Conservation (phyloP, 140 eudicot species). For the Artemisia princeps region DNA sequence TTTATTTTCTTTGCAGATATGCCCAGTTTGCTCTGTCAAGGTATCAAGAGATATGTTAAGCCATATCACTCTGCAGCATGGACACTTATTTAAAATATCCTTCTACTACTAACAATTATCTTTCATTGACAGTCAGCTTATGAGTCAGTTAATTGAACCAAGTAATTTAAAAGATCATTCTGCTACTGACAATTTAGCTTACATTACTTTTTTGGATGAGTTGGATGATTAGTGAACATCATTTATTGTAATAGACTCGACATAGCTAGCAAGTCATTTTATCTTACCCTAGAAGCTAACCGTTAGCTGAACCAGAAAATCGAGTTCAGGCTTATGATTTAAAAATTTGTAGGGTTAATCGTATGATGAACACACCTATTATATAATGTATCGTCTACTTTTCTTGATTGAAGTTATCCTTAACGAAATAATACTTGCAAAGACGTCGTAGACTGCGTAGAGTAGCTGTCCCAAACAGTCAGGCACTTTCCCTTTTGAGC, state of each 20-base stretch:
- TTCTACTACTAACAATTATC: conserved; percentile 21
- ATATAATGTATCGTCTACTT: not conserved
- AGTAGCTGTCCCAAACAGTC: conserved; percentile 69
- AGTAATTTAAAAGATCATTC: not conserved
- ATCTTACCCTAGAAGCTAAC: not conserved
- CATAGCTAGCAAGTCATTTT: not conserved
- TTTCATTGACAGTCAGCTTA: not conserved
- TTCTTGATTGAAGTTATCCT: conserved; percentile 23
- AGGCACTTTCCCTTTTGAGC: conserved; percentile 73
- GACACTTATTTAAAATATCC: conserved; percentile 76
- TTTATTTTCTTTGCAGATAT: conserved; percentile 46
- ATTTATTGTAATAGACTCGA: no score
- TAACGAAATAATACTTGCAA: conserved; percentile 57
- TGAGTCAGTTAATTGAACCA: no score
- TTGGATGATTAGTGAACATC: not conserved
- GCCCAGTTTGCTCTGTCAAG: conserved; percentile 72
- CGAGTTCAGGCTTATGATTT: no score
- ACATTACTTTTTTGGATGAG: not conserved
- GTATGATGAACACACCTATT: not conserved
- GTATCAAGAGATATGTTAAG: conserved; percentile 70
- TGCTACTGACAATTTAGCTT: not conserved
- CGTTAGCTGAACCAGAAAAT: no score
- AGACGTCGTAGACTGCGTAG: conserved; percentile 72
- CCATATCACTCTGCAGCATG: conserved; percentile 78
- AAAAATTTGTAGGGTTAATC: not conserved